Base-by-base conservation (phyloP, 2,329 filamentous ascomycete genomes). In the Sporothrix globosa region DNA sequence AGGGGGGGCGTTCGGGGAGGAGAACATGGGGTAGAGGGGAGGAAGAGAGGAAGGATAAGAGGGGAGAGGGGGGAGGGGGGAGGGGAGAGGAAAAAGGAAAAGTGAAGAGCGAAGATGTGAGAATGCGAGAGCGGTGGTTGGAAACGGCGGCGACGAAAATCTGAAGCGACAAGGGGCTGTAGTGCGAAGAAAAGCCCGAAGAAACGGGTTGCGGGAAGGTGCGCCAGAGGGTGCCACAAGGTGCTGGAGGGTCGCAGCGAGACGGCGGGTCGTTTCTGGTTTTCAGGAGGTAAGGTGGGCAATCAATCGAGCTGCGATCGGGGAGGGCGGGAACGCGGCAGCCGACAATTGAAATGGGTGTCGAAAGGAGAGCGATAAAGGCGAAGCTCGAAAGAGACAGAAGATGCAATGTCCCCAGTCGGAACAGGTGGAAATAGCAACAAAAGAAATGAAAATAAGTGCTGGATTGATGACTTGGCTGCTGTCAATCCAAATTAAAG, bases 311-410 rank as follows among this genome's bases (percentile, higher is more conserved):
- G 30, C 13, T 66, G 56, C 56, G 66, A 69, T 65, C 27, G 41
- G 52, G 34, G 30, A 11, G 52, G 21, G 24, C 34, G 67, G 17
- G 27, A 41, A 44, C 34, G 69, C 19, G 39, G 60, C 41, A 41
- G 58, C 58, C 24, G 39, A 48, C 34, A 11, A 19, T 46, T 7
- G 30, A 41, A 61, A 24, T 30, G 48, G 46, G 39, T 24, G 67
- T 58, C 56, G 68, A 56, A 48, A 30, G 54, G 44, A 67, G 44
- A 67, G 53, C 50, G 54, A 63, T n/a, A 50, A 70, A 61, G 50
- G 44, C 13, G 14, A 75, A 74, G 74, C 71, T 69, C 5, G 39
- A 39, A 56, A 68, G 53, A 30, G 27, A 30, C 24, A 19, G 13
- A 70, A 48, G 54, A 65, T 44, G 30, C 13, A 52, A 69, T 67